Percentiles rank a stretch among this genome's conserved stretches.
These are phyloP conservation scores for Nannochloropsis gaditana DNA, from an alignment of 108 stramenopile species.

Conservation along the genomic window DNA sequence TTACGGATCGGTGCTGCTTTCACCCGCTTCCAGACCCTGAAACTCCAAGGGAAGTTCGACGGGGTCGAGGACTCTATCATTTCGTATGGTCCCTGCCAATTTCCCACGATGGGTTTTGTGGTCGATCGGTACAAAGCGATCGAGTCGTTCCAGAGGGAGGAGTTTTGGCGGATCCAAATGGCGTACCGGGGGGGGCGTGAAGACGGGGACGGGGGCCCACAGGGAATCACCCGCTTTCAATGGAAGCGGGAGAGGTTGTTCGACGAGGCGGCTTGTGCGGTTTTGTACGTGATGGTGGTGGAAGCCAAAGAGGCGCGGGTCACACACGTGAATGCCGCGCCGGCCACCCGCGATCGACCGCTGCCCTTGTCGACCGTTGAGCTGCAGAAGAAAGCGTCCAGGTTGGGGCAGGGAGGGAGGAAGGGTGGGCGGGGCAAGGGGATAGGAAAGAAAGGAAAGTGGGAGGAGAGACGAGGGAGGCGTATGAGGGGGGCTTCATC, in stretches of 20 bases:
- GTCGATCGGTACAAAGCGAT: constrained; percentile 87
- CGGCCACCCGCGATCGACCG: constrained; percentile 72
- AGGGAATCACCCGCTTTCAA: constrained; percentile 44
- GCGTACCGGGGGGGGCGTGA: constrained; percentile 29
- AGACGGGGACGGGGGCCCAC: constrained; percentile 20
- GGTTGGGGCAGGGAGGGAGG: background rate
- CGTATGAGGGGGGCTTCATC: background rate
- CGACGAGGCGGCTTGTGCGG: constrained; percentile 65
- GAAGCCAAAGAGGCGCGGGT: constrained; percentile 73
- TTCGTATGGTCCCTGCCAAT: constrained; percentile 95
- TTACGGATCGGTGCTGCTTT: constrained; percentile 90
- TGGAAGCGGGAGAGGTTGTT: constrained; percentile 85
- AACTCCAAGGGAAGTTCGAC: constrained; percentile 80
- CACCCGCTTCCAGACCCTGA: constrained; percentile 86
- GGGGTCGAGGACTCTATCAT: constrained; percentile 77
- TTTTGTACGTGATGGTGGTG: constrained; percentile 75
- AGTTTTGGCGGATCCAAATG: constrained; percentile 75
- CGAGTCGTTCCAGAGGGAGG: constrained; percentile 83
- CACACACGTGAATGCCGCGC: constrained; percentile 58
- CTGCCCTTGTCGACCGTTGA: constrained; percentile 92
- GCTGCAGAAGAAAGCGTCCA: constrained; percentile 72
- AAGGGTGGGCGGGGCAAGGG: too few relatives aligned
- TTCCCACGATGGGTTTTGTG: constrained; percentile 91
- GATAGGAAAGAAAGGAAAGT: background rate
- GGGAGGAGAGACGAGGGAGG: background rate